Percentiles rank a stretch among this genome's conserved stretches.
phyloP scores from a whole-genome alignment of 2,329 filamentous ascomycete genomes.

The Cladosporium cucumerinum region DNA sequence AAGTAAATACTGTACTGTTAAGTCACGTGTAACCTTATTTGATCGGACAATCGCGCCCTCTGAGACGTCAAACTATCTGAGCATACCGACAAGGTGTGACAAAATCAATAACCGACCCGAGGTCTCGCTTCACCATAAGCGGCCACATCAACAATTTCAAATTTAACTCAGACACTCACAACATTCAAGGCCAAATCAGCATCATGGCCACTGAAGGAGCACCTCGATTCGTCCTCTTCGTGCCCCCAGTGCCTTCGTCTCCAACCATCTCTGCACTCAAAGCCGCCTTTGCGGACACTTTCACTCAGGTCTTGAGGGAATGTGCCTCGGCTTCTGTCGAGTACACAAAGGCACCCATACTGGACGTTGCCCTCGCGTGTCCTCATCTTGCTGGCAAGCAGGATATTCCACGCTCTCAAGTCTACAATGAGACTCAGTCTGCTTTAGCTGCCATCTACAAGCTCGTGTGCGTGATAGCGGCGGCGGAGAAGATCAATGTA shows the following conservation, averaged over 20 bases:
- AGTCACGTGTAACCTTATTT: background rate
- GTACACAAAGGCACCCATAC: slow-evolving; percentile 37
- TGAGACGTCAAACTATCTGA: background rate
- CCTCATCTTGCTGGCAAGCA: slow-evolving; percentile 56
- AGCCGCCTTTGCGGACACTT: slow-evolving; percentile 42
- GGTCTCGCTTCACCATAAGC: background rate
- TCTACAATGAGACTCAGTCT: slow-evolving; percentile 68
- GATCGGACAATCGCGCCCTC: background rate
- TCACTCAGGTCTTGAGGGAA: slow-evolving; percentile 42
- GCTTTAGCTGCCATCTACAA: slow-evolving; percentile 75
- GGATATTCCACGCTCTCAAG: slow-evolving; percentile 50
- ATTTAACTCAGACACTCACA: background rate
- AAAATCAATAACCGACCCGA: background rate
- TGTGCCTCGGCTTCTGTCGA: slow-evolving; percentile 35
- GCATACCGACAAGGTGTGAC: background rate
- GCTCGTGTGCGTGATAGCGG: slow-evolving; percentile 69
- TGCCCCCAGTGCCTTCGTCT: slow-evolving; percentile 44
- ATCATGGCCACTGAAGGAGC: slow-evolving; percentile 22
- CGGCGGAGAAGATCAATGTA: slow-evolving; percentile 60
- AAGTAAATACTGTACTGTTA: background rate
- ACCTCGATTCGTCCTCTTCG: slow-evolving; percentile 40
- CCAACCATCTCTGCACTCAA: slow-evolving; percentile 41
- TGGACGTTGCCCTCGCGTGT: slow-evolving; percentile 62
- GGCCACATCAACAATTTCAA: background rate
- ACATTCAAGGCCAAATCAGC: background rate